phyloP scores from a whole-genome alignment of 2,329 filamentous ascomycete species.

The Zalaria sp. region DNA sequence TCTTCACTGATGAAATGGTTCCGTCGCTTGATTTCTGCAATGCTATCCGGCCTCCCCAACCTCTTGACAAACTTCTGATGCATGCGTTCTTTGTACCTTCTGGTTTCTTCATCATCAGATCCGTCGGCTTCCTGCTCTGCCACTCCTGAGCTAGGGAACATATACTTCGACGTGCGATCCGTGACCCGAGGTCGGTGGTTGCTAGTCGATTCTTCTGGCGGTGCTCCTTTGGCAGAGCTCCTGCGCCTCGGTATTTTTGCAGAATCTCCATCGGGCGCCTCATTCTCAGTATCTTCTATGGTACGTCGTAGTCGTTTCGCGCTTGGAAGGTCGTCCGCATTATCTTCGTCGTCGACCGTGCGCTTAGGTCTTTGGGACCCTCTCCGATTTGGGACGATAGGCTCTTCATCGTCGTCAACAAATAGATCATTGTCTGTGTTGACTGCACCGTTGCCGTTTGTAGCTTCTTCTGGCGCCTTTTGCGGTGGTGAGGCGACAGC shows the following conservation, averaged over 20 bases:
- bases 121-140: conserved; percentile 18
- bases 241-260: conserved; percentile 1
- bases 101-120: conserved; percentile 36
- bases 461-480: conserved; percentile 6
- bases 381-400: conserved; percentile 4
- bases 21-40: conserved; percentile 51
- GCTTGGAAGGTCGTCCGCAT: conserved; percentile 25
- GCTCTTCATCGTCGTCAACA: conserved; percentile 6
- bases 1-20: conserved; percentile 42
- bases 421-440: conserved; percentile 9
- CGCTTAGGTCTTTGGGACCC: conserved; percentile 30
- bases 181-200: conserved; percentile 14
- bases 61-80: conserved; percentile 83
- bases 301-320: conserved; percentile 8
- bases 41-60: conserved; percentile 71
- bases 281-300: conserved; percentile 4
- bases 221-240: conserved; percentile 5
- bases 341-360: conserved; percentile 26
- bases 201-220: conserved; percentile 13
- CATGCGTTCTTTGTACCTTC: conserved; percentile 51
- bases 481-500: not conserved
- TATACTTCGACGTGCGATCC: conserved; percentile 42
- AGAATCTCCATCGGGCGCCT: conserved; percentile 1
- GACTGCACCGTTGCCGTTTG: conserved; percentile 7
- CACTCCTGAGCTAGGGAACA: conserved; percentile 39